Base-by-base conservation (phyloP, 495 filamentous ascomycete genomes). In the Tuber calosporum region DNA sequence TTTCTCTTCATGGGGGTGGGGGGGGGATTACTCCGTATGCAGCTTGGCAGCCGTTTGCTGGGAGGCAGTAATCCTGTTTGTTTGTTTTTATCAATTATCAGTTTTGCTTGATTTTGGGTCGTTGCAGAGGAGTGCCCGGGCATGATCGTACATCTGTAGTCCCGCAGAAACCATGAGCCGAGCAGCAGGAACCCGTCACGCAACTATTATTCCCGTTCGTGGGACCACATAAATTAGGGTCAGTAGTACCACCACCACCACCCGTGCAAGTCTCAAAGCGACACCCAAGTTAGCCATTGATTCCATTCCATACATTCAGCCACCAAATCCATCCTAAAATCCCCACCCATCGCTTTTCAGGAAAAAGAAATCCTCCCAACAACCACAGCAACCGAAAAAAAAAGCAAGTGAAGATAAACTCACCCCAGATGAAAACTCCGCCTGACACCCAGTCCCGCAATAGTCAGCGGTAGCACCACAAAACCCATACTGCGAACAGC, bases 371-470 rank as follows among this genome's bases (percentile, higher is more conserved):
- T 1, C 30, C 26, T 1, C 2, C 53, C 53, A 58, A 4, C 48
- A 62, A 34, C 26, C 11, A 17, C 26, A 30, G 34, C 53, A 30
- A 62, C 53, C 11, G 13, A 62, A 62, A 62, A 62, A 62, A 13
- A 2, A 62, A 30, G 26, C n/a, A 30, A 62, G 15, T 4, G 26
- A 26, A 7, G 38, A 73, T 19, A 36, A 19, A 19, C 76, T 72
- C 67, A 77, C 53, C 41, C 78, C 78, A 66, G 43, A 80, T 26
- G 34, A n/a, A n/a, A n/a, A n/a, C n/a, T n/a, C 73, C 30, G 79
- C 69, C 77, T 86, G 85, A 69, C 87, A 89, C 0, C 86, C 86
- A 22, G 81, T 81, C 36, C 85, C 85, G 77, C 87, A 89, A 73
- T 84, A 88, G 37, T 82, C 82, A 9, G 77, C 72, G 11, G 83